Evolutionary conservation across 805 yeast species (phyloP).

Genomic region (Metschnikowia gruessii): DNA sequence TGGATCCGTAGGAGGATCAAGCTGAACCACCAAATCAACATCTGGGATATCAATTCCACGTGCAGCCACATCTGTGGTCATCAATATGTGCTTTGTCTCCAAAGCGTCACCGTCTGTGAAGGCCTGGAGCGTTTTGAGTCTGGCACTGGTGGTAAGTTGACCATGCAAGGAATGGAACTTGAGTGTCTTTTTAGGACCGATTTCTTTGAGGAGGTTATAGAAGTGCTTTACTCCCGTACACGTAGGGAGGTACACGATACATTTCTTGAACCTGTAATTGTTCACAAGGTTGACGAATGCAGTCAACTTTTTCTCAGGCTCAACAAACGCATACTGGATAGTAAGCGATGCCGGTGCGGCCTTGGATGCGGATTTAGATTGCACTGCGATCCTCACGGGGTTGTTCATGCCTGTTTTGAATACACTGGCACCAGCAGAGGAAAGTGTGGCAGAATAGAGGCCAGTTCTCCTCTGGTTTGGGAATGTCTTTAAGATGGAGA

Average conservation of each 20-base stretch:
- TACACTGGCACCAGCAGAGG: conserved; percentile 73
- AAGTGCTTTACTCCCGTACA: conserved; percentile 81
- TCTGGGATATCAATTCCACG: conserved; percentile 95
- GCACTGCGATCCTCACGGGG: conserved; percentile 85
- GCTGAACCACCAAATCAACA: conserved; percentile 88
- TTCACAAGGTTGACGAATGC: conserved; percentile 51
- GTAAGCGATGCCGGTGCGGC: conserved; percentile 62
- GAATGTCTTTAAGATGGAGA: conserved; percentile 59
- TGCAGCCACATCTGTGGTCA: conserved; percentile 98
- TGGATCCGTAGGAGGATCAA: conserved; percentile 94
- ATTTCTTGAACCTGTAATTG: conserved; percentile 62
- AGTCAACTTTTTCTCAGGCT: conserved; percentile 62
- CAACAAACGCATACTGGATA: conserved; percentile 56
- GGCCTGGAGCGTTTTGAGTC: conserved; percentile 65
- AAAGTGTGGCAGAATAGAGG: conserved; percentile 87
- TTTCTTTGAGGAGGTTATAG: conserved; percentile 49
- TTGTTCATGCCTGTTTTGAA: conserved; percentile 89
- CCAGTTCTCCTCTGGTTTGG: conserved; percentile 96
- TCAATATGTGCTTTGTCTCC: conserved; percentile 53
- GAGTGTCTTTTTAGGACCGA: conserved; percentile 22
- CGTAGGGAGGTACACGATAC: conserved; percentile 91
- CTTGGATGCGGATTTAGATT: conserved; percentile 39
- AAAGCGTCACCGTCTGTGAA: conserved; percentile 50
- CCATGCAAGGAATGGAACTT: conserved; percentile 82
- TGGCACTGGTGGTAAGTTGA: conserved; percentile 74